Evolutionary conservation across 1,284 basidiomycete species (phyloP).

Genomic region (Trichosporon asahii): DNA sequence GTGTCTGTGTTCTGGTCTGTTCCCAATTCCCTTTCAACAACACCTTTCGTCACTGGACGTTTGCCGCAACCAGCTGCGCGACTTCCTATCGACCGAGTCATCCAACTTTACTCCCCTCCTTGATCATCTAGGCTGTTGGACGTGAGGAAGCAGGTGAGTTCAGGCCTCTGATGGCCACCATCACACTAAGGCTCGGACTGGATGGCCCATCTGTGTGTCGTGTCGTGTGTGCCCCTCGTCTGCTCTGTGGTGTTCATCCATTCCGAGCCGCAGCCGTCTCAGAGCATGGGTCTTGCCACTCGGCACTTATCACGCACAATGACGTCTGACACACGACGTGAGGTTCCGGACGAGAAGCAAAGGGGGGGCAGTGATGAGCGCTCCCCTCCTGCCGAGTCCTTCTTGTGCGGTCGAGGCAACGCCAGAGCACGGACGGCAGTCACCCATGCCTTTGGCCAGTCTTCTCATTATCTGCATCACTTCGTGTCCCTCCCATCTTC

Average conservation of each 20-base stretch:
- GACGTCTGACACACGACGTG: neutral
- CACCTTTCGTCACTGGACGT: neutral
- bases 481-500: neutral
- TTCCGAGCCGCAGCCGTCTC: neutral
- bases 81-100: neutral
- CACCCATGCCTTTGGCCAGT: neutral
- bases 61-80: neutral
- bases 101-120: neutral
- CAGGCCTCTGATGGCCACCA: neutral
- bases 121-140: neutral
- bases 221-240: neutral
- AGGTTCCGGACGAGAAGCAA: neutral
- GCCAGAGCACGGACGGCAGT: slow-evolving; percentile 5
- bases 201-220: slow-evolving; percentile 4
- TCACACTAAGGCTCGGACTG: neutral
- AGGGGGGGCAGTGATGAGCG: slow-evolving; percentile 4
- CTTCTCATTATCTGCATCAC: neutral
- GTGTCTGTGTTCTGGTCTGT: slow-evolving; percentile 5
- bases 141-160: slow-evolving; percentile 1
- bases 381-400: neutral
- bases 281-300: neutral
- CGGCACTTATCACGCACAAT: neutral
- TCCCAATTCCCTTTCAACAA: neutral
- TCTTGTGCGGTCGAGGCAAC: slow-evolving; percentile 3
- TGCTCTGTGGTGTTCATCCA: neutral